phyloP scores from a whole-genome alignment of 78 protist genomes.

The Dictyostelium intermedium region DNA sequence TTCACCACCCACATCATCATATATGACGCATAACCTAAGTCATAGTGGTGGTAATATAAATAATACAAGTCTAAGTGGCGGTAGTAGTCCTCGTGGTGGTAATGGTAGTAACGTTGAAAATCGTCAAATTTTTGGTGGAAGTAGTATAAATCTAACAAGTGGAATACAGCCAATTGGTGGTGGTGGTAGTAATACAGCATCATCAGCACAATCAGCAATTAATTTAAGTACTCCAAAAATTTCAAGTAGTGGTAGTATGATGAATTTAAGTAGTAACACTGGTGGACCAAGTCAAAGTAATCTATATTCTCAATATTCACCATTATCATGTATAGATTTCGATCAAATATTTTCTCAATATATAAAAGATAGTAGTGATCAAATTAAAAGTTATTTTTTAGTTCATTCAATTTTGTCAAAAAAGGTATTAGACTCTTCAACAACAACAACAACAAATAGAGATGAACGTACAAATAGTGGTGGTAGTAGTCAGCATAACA shows the following conservation, averaged over 20 bases:
- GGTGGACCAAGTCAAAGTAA: conserved; percentile 3
- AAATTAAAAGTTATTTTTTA: conserved; percentile 2
- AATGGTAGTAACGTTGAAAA: neutral
- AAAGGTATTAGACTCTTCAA: neutral
- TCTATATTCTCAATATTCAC: neutral
- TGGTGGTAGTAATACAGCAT: neutral
- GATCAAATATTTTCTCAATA: conserved; percentile 14
- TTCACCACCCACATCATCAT: neutral
- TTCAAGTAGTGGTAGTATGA: neutral
- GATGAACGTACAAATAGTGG: neutral
- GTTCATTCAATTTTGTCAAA: conserved; percentile 23
- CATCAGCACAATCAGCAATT: neutral
- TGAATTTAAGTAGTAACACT: neutral
- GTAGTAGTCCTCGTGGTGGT: neutral
- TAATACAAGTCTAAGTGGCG: neutral
- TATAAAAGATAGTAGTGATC: neutral
- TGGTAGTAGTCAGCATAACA: too few species aligned
- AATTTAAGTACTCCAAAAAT: neutral
- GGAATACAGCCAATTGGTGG: neutral
- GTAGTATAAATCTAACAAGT: neutral
- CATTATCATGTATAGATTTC: conserved; percentile 33
- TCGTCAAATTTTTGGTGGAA: neutral
- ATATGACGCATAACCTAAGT: neutral
- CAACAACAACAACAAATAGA: neutral
- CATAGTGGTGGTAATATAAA: neutral